A percentile compares a stretch with the other conserved stretches of the same genome.
These are phyloP conservation scores for Wickerhamomyces sydowiorum DNA, from an alignment of 805 yeast genomes.

Conservation along the genomic window DNA sequence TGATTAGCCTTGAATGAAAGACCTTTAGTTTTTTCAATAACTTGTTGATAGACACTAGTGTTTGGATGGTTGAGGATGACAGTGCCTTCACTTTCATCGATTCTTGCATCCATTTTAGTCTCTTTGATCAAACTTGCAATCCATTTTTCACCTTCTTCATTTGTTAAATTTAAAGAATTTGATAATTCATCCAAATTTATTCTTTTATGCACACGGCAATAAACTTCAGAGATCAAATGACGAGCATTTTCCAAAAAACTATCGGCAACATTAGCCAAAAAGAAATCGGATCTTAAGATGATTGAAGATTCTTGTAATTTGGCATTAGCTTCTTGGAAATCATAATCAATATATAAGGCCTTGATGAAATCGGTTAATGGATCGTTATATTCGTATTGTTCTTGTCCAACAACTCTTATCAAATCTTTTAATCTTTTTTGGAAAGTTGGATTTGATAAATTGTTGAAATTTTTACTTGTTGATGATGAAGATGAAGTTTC, in stretches of 20 bases:
- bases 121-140: slow-evolving; percentile 44
- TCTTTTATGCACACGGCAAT: slow-evolving; percentile 46
- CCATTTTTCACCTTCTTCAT: slow-evolving; percentile 47
- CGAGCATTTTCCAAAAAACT: slow-evolving; percentile 42
- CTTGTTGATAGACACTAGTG: slow-evolving; percentile 57
- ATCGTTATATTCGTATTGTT: slow-evolving; percentile 58
- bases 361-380: slow-evolving; percentile 55
- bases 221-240: slow-evolving; percentile 46
- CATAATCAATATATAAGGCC: slow-evolving; percentile 51
- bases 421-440: slow-evolving; percentile 55
- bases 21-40: slow-evolving; percentile 64
- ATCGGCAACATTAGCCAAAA: slow-evolving; percentile 38
- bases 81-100: slow-evolving; percentile 45
- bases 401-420: slow-evolving; percentile 52
- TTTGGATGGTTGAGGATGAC: slow-evolving; percentile 49
- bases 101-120: slow-evolving; percentile 46
- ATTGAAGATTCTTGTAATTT: slow-evolving; percentile 42
- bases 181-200: slow-evolving; percentile 42
- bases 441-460: slow-evolving; percentile 27
- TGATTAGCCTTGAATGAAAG: slow-evolving; percentile 55
- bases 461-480: slow-evolving; percentile 9
- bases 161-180: slow-evolving; percentile 35
- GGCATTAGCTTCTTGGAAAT: slow-evolving; percentile 46
- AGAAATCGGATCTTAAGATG: slow-evolving; percentile 50
- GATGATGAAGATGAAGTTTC: slow-evolving; percentile 20